These are phyloP conservation scores for Cladorrhinum samala DNA, from an alignment of 495 filamentous ascomycete species.

Conservation along the genomic window DNA sequence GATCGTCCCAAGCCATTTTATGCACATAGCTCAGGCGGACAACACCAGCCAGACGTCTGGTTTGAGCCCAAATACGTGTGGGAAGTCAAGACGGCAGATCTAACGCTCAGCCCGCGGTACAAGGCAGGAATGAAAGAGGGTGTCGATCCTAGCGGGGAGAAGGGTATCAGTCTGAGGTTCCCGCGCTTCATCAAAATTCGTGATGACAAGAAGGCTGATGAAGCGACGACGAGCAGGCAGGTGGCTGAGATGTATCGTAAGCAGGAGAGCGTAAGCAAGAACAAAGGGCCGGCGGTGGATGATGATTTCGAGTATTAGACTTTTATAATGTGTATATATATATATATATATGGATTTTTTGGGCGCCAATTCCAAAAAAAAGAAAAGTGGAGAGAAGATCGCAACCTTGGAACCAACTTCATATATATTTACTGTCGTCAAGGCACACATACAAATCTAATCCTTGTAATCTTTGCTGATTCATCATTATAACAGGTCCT, in stretches of 20 bases:
- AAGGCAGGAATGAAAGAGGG: constrained; percentile 66
- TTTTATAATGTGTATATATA: neutral
- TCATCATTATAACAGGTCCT: too few relatives aligned
- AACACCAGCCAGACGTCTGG: constrained; percentile 97
- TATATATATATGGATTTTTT: neutral
- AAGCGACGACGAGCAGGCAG: constrained; percentile 75
- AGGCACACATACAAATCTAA: too few relatives aligned
- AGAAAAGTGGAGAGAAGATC: too few relatives aligned
- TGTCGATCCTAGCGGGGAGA: constrained; percentile 62
- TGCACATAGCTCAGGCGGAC: constrained; percentile 69
- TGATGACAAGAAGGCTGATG: constrained; percentile 91
- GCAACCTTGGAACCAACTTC: too few relatives aligned
- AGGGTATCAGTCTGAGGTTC: constrained; percentile 85
- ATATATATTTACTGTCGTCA: too few relatives aligned
- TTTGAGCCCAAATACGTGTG: constrained; percentile 91
- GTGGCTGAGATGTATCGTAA: constrained; percentile 96
- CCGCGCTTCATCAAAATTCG: constrained; percentile 83
- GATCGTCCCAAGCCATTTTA: constrained; percentile 93
- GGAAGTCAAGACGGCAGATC: constrained; percentile 95
- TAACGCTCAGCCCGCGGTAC: constrained; percentile 88
- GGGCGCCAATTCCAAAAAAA: too few relatives aligned
- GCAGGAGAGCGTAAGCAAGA: constrained; percentile 78
- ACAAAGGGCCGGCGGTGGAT: constrained; percentile 75
- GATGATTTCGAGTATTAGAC: constrained; percentile 94
- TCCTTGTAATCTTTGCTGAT: too few relatives aligned